Conservation (phyloP, 1,284 basidiomycete genomes). For the Apiotrichum akiyoshidainum region DNA sequence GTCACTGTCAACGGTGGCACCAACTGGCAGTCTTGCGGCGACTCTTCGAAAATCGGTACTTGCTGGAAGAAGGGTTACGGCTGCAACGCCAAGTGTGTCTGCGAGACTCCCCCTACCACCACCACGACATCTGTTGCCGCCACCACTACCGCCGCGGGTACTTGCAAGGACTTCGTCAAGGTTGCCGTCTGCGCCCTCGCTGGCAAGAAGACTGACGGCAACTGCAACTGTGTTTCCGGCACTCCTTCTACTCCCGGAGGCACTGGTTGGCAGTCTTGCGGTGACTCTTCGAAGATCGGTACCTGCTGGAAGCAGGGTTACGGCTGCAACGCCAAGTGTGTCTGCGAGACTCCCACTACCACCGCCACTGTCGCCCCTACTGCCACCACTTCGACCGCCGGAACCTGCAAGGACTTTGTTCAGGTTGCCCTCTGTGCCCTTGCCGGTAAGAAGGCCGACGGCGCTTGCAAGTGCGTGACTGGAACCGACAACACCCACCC, state of each 20-base stretch:
- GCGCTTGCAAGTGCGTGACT: slow-evolving; percentile 1
- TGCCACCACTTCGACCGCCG: background rate
- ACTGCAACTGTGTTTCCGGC: slow-evolving; percentile 6
- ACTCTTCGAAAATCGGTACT: slow-evolving; percentile 2
- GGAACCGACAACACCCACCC: slow-evolving; percentile 2
- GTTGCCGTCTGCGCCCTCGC: slow-evolving; percentile 2
- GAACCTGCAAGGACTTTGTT: slow-evolving; percentile 1
- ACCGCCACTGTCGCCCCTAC: too few species aligned
- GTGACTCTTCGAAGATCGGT: slow-evolving; percentile 3
- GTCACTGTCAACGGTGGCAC: background rate
- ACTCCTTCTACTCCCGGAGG: slow-evolving; percentile 2
- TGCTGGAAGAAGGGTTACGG: slow-evolving; percentile 11
- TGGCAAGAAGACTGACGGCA: slow-evolving; percentile 3
- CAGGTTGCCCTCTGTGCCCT: slow-evolving; percentile 1
- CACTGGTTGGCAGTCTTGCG: background rate
- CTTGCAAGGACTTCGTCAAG: slow-evolving; percentile 2
- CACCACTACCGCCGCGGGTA: background rate
- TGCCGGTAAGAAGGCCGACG: slow-evolving; percentile 4
- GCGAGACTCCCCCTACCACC: background rate
- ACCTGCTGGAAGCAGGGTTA: slow-evolving; percentile 9
- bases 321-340: slow-evolving; percentile 10
- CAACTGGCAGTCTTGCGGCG: slow-evolving; percentile 1
- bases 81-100: slow-evolving; percentile 7
- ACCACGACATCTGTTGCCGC: background rate
- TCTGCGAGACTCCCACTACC: slow-evolving; percentile 1